These are phyloP conservation scores for Penicillium expansum DNA, from an alignment of 2,329 filamentous ascomycete species.

Conservation along the genomic window DNA sequence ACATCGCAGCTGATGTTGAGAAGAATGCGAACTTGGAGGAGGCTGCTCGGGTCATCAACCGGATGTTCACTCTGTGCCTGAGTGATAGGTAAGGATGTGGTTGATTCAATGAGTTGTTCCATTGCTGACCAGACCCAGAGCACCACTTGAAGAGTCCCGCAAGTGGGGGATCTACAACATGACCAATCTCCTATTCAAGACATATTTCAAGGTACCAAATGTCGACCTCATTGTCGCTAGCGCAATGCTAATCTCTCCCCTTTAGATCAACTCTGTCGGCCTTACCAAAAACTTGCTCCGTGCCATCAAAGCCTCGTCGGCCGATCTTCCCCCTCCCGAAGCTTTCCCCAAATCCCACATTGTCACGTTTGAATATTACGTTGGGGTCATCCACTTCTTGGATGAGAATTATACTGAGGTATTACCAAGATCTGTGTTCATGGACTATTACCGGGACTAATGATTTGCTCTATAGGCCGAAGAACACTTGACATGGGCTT, in stretches of 20 bases:
- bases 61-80: constrained; percentile 86
- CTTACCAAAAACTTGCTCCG: constrained; percentile 86
- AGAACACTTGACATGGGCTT: constrained; percentile 74
- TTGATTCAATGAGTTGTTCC: background rate
- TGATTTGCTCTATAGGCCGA: constrained; percentile 59
- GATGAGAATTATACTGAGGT: constrained; percentile 89
- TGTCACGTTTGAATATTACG: constrained; percentile 95
- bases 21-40: constrained; percentile 87
- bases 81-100: constrained; percentile 69
- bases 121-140: constrained; percentile 50
- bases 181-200: constrained; percentile 95
- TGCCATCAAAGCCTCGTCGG: constrained; percentile 71
- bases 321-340: constrained; percentile 76
- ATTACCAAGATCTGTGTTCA: constrained; percentile 15
- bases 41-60: constrained; percentile 83
- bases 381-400: constrained; percentile 87
- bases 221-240: background rate
- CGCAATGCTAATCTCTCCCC: constrained; percentile 5
- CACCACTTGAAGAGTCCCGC: constrained; percentile 79
- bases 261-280: constrained; percentile 76
- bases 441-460: constrained; percentile 6
- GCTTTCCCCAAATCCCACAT: constrained; percentile 85
- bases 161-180: constrained; percentile 98
- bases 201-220: constrained; percentile 73
- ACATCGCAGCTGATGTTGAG: constrained; percentile 71